A percentile compares a stretch with the other conserved stretches of the same genome.
Conservation (phyloP, 164 flowering plant genomes). For the Nymphaea colorata region DNA sequence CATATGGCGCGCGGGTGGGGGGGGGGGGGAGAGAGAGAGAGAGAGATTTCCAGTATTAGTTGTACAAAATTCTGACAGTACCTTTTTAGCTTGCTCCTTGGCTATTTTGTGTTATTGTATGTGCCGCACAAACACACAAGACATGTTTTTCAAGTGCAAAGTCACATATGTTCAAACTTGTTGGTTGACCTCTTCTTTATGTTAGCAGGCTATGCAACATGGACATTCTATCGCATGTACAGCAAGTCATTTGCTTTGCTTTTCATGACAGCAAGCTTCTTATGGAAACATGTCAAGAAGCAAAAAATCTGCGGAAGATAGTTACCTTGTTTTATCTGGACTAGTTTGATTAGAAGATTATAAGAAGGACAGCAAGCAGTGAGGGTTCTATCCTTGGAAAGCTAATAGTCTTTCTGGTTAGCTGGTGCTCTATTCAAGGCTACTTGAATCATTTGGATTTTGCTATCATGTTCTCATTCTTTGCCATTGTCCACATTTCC, state of each 20-base stretch:
- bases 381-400: not conserved
- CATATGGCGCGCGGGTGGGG: no score
- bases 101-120: no score
- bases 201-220: constrained; percentile 75
- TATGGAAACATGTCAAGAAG: constrained; percentile 98
- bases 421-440: not conserved
- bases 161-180: no score
- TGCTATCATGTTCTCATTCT: not conserved
- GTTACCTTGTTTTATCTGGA: constrained; percentile 93
- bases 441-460: not conserved
- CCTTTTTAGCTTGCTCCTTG: no score
- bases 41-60: no score
- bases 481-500: not conserved
- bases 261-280: constrained; percentile 89
- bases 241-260: constrained; percentile 97
- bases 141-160: no score
- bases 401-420: not conserved
- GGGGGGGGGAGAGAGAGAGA: no score
- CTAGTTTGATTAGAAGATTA: constrained; percentile 6
- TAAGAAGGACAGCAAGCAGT: not conserved
- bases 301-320: constrained; percentile 82
- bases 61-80: no score
- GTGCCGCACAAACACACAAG: no score
- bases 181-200: no score
- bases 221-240: constrained; percentile 94